Evolutionary conservation across 257 asterid species (phyloP).

Genomic region (Solanum ahanhuiri): DNA sequence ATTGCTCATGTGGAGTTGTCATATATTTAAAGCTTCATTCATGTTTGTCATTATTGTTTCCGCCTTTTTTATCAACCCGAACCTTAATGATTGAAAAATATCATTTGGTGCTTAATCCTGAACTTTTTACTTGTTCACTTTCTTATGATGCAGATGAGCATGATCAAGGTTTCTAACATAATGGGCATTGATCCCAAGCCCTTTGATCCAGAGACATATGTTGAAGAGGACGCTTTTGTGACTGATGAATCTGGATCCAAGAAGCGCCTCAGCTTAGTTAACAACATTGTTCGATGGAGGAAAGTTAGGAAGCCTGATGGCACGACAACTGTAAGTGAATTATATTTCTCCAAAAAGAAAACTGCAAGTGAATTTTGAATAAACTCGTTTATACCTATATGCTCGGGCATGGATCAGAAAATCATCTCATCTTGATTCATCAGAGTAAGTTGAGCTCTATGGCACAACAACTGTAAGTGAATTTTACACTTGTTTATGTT

Average conservation of each 20-base stretch:
- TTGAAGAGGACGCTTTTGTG: constrained; percentile 78
- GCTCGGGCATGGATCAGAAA: not conserved
- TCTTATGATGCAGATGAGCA: constrained; percentile 71
- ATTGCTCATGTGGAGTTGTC: not conserved
- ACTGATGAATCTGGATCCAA: constrained; percentile 92
- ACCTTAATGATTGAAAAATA: not conserved
- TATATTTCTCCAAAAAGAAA: not conserved
- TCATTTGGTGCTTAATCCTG: not conserved
- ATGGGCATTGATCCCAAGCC: constrained; percentile 97
- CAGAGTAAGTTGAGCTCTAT: not conserved
- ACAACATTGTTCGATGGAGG: constrained; percentile 96
- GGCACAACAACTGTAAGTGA: not conserved
- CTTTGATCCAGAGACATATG: constrained; percentile 76
- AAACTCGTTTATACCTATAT: not conserved
- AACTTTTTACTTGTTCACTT: not conserved
- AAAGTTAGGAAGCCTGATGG: constrained; percentile 70
- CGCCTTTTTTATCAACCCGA: not conserved
- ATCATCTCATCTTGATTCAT: not conserved
- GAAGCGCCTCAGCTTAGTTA: constrained; percentile 81
- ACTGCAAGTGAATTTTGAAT: constrained; percentile 45
- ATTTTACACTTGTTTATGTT: not conserved
- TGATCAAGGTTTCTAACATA: constrained; percentile 95
- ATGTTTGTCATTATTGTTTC: not conserved
- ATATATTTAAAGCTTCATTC: not conserved
- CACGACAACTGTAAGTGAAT: constrained; percentile 58